These are phyloP conservation scores for Paxillus involutus DNA, from an alignment of 768 basidiomycete genomes.

Conservation along the genomic window DNA sequence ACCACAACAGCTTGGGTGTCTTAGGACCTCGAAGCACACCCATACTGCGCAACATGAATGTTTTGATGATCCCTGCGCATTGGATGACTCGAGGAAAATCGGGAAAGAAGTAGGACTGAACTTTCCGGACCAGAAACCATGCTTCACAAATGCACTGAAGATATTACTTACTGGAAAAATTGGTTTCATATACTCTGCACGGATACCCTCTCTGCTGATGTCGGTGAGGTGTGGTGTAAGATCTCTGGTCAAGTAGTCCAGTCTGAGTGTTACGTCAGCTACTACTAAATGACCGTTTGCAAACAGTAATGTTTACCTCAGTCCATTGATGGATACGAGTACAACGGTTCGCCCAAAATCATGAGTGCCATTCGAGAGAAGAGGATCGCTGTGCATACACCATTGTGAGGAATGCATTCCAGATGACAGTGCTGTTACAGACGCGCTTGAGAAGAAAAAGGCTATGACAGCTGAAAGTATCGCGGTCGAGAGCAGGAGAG, in stretches of 20 bases:
- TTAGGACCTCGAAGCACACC: background rate
- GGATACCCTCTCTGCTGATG: slow-evolving; percentile 72
- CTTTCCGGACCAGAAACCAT: background rate
- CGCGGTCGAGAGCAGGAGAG: slow-evolving; percentile 6
- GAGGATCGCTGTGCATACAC: background rate
- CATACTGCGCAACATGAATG: background rate
- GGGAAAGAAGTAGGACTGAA: too few species aligned
- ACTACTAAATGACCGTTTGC: background rate
- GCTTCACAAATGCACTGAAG: background rate
- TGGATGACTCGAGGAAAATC: too few species aligned
- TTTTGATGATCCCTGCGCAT: too few species aligned
- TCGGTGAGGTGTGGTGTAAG: slow-evolving; percentile 75
- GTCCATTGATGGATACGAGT: slow-evolving; percentile 84
- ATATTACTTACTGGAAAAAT: slow-evolving; percentile 69
- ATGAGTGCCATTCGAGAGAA: slow-evolving; percentile 75
- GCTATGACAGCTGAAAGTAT: slow-evolving; percentile 7
- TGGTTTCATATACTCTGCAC: slow-evolving; percentile 80
- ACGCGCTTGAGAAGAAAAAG: background rate
- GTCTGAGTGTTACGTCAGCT: slow-evolving; percentile 34
- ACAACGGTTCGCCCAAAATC: slow-evolving; percentile 74
- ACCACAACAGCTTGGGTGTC: background rate
- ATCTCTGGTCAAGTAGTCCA: slow-evolving; percentile 79
- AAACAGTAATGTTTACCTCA: slow-evolving; percentile 27
- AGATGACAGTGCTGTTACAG: background rate
- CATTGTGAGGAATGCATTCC: background rate